A percentile compares a stretch with the other conserved stretches of the same genome.
These are phyloP conservation scores for Tolypocladium pustulatum DNA, from an alignment of 2,329 filamentous ascomycete genomes.

Conservation along the genomic window DNA sequence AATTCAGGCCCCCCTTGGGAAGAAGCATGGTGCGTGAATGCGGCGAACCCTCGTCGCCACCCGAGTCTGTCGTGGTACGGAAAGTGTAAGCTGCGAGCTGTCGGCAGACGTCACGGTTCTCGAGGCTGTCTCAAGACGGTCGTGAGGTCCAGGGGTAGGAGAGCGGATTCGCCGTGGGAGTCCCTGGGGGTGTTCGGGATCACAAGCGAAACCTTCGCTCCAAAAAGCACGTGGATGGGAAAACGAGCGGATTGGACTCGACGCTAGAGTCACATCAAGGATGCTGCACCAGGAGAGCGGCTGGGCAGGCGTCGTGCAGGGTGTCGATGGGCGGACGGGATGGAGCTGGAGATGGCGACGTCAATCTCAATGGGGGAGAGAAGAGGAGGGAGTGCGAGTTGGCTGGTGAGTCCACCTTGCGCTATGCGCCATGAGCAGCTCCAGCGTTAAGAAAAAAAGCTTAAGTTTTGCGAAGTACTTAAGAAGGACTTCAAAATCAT, in stretches of 20 bases:
- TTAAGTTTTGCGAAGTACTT: conserved; percentile 2
- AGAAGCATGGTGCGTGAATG: conserved; percentile 61
- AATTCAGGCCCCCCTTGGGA: conserved; percentile 79
- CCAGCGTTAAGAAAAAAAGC: conserved; percentile 1
- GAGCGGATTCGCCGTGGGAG: background rate
- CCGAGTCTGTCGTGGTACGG: background rate
- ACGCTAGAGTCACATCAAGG: background rate
- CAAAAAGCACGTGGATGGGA: background rate
- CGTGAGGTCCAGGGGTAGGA: background rate
- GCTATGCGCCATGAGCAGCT: background rate
- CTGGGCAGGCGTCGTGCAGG: background rate
- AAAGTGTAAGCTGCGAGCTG: background rate
- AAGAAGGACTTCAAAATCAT: background rate
- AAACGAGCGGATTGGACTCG: background rate
- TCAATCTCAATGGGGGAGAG: background rate
- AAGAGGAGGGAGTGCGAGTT: background rate
- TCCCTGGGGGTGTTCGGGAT: background rate
- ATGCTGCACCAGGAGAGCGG: background rate
- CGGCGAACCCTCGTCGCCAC: conserved; percentile 1
- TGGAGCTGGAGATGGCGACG: background rate
- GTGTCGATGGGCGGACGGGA: background rate
- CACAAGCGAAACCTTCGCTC: background rate
- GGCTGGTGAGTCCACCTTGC: background rate
- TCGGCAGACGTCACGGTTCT: background rate
- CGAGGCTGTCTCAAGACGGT: background rate